phyloP scores from a whole-genome alignment of 78 protist genomes.

The Speleostelium caveatum region DNA sequence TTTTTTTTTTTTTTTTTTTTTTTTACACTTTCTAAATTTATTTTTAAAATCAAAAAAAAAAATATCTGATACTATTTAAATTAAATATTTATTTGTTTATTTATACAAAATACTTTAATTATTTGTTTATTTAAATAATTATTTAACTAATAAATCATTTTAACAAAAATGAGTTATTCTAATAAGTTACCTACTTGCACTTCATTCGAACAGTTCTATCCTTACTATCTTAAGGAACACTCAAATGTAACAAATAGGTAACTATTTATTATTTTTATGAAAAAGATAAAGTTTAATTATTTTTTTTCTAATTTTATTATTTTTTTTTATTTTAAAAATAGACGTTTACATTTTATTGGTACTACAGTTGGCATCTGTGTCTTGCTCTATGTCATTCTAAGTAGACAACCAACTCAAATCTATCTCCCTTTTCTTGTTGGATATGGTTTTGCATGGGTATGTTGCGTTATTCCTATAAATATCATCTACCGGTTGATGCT shows the following conservation, averaged over 20 bases:
- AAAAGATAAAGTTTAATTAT: not conserved
- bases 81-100: too few species aligned
- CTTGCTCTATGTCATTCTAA: not conserved
- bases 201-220: constrained; percentile 83
- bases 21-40: too few species aligned
- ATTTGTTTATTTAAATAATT: too few species aligned
- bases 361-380: constrained; percentile 45
- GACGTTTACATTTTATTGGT: constrained; percentile 84
- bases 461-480: too few species aligned
- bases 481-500: not conserved
- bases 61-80: too few species aligned
- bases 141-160: too few species aligned
- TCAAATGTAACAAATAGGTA: constrained; percentile 49
- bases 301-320: too few species aligned
- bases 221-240: constrained; percentile 85
- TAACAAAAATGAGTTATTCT: too few species aligned
- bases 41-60: too few species aligned
- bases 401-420: not conserved
- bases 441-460: constrained; percentile 60
- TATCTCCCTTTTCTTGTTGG: constrained; percentile 45
- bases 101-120: too few species aligned
- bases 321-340: not conserved
- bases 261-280: not conserved
- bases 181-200: constrained; percentile 15
- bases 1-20: too few species aligned